Percentiles rank a stretch among this genome's conserved stretches.
Evolutionary conservation across 345 rosid genomes (phyloP).

Genomic region (Linum lewisii): DNA sequence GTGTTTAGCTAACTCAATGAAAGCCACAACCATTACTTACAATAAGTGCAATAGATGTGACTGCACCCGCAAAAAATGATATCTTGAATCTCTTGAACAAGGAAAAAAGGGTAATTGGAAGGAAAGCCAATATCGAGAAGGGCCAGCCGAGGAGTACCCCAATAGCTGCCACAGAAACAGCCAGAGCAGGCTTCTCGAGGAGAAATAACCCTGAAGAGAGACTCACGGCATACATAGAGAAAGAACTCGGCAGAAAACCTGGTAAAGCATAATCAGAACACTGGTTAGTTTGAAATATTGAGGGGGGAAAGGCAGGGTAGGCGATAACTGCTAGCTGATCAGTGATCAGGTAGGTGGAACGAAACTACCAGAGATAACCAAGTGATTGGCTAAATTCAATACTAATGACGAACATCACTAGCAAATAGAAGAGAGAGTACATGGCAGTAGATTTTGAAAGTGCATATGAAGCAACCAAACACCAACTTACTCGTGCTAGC

Average conservation of each 20-base stretch:
- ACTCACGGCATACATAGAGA: constrained; percentile 94
- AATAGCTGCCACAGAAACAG: constrained; percentile 62
- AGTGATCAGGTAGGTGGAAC: neutral
- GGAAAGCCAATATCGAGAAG: constrained; percentile 85
- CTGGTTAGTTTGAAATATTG: neutral
- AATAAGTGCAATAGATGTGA: constrained; percentile 45
- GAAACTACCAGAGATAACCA: neutral
- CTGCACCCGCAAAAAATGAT: constrained; percentile 58
- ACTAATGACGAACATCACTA: too few species aligned
- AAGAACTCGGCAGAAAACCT: constrained; percentile 98
- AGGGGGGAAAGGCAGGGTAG: neutral
- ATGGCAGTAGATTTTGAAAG: too few species aligned
- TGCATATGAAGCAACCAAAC: neutral
- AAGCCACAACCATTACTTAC: constrained; percentile 37
- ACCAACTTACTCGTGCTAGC: constrained; percentile 87
- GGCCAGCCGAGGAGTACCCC: constrained; percentile 99
- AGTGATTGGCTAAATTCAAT: too few species aligned
- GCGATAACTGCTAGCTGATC: neutral
- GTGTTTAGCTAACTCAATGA: neutral
- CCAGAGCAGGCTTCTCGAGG: constrained; percentile 58
- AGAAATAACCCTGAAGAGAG: constrained; percentile 88
- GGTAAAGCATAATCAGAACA: constrained; percentile 8
- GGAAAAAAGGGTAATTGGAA: constrained; percentile 60
- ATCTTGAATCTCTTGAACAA: constrained; percentile 56
- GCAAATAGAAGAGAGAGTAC: too few species aligned